Evolutionary conservation across 176 grass and related monocot species (phyloP), one percentile per base, ranked within the genome.

Genomic region (Carex myosuroides): DNA sequence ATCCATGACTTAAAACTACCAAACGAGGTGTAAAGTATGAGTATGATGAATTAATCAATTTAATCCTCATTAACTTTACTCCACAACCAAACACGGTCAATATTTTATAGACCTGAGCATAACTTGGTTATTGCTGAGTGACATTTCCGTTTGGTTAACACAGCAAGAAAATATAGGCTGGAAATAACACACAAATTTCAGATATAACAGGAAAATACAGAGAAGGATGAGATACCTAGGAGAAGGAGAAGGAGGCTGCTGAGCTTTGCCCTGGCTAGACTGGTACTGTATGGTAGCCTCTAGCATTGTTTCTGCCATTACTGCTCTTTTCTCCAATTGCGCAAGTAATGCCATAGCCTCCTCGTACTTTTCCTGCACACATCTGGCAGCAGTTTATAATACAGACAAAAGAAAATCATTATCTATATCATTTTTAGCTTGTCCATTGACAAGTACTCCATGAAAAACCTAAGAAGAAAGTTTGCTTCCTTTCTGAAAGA

Each of bases 291-390:
- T 70, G 60, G 96, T 99, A 66, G 96, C 96, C 81, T 99, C 96
- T 83, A 99, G 80, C 91, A 95, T 95, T 33, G 93, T 95, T 90
- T 99, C 96, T 81, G 96, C 96, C 96, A 99, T 95, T 48, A 99
- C 93, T 73, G 93, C 93, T 84, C 96, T 92, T 73, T 91, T 99
- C 90, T 95, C 93, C 93, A 99, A 90, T 85, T 91, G 85, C 0
- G 71, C 52, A 46, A 99, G 88, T 81, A 86, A 90, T 86, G 87
- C 70, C 81, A 89, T 87, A 29, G 91, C 91, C 86, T 92, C 83
- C 73, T 96, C 90, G 7, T 92, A 94, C 62, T 99, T 99, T 81
- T 94, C 91, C 93, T 99, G 86, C 85, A 94, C 81, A 59, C 13
- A 92, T 79, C 16, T 71, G 53, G 62, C 80, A 60, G 20, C 26